Evolutionary conservation across 208 protist genomes (phyloP).

Genomic region (Leishmania amazonensis): DNA sequence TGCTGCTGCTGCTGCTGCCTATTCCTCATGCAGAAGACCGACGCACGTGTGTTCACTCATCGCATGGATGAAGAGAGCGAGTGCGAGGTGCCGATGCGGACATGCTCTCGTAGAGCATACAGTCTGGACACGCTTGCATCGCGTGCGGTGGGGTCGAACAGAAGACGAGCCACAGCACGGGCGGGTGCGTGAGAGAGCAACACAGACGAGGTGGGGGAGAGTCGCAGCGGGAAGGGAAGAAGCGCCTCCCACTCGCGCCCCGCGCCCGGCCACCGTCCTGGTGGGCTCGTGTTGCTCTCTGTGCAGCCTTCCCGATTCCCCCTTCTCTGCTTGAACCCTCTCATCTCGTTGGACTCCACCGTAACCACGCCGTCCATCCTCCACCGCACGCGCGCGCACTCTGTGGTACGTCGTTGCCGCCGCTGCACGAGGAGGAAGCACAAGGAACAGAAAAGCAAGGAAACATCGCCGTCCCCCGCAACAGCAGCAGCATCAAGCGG

Average conservation of each 20-base stretch:
- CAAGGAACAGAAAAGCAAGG: no score
- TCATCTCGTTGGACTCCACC: neutral
- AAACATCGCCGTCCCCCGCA: no score
- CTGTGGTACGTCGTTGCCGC: no score
- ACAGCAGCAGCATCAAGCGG: no score
- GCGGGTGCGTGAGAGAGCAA: neutral
- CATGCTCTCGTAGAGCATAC: neutral
- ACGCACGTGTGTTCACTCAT: neutral
- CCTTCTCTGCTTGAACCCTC: neutral
- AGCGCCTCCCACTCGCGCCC: neutral
- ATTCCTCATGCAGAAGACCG: neutral
- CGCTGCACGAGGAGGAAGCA: no score
- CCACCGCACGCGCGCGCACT: neutral
- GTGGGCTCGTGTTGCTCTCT: neutral
- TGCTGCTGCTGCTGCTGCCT: neutral
- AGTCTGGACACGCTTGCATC: neutral
- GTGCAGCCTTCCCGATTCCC: neutral
- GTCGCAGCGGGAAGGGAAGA: neutral
- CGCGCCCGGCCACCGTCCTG: neutral
- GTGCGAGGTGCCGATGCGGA: neutral
- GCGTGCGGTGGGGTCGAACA: neutral
- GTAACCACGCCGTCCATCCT: neutral
- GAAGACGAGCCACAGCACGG: neutral
- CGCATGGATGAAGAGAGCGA: neutral
- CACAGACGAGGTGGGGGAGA: neutral